Percentiles rank a stretch among this genome's conserved stretches.
Evolutionary conservation across 129 eudicot genomes (phyloP).

Genomic region (Helianthus tuberosus): DNA sequence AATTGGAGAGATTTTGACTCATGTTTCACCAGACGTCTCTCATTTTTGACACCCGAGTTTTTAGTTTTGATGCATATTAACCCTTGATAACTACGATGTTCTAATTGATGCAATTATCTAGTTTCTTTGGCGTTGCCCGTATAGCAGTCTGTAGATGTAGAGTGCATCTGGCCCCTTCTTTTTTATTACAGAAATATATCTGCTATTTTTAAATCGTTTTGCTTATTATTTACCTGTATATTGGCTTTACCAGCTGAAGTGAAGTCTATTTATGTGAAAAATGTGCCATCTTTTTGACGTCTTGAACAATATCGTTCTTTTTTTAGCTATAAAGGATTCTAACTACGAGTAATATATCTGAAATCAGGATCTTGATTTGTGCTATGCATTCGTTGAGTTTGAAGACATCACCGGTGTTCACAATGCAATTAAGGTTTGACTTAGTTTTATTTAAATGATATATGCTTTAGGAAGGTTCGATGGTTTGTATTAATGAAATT

Average conservation of each 20-base stretch:
- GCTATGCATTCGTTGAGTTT: constrained; percentile 92
- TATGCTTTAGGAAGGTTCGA: no score
- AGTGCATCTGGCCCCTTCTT: background rate
- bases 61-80: constrained; percentile 6
- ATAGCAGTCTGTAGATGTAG: constrained; percentile 3
- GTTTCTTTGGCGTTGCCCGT: background rate
- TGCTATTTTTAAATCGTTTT: background rate
- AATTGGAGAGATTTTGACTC: no score
- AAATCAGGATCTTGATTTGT: constrained; percentile 77
- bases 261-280: constrained; percentile 82
- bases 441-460: background rate
- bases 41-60: no score
- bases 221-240: no score
- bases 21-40: no score
- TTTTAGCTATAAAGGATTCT: constrained; percentile 10
- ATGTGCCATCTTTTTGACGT: constrained; percentile 38
- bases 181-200: background rate
- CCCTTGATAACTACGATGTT: constrained; percentile 6
- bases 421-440: constrained; percentile 85
- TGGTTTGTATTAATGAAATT: no score
- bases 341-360: constrained; percentile 3
- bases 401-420: constrained; percentile 77
- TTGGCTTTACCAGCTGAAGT: constrained; percentile 52
- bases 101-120: constrained; percentile 6
- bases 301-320: constrained; percentile 16